phyloP scores from a whole-genome alignment of 2,329 filamentous ascomycete genomes.

The Xylaria sp. region DNA sequence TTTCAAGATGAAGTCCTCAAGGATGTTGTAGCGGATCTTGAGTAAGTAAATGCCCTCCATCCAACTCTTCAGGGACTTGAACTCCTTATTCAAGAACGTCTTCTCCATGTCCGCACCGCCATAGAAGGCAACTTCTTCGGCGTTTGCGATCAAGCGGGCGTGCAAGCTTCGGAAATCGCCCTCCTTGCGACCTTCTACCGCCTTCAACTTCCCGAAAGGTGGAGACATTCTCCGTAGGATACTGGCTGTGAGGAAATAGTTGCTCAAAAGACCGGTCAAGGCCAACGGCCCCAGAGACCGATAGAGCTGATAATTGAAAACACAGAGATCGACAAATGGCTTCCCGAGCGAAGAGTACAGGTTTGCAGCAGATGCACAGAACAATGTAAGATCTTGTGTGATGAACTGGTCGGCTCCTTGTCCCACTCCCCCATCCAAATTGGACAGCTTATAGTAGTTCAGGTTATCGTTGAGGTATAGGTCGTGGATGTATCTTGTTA shows the following conservation, averaged over 20 bases:
- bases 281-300: slow-evolving; percentile 87
- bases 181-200: slow-evolving; percentile 91
- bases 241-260: slow-evolving; percentile 93
- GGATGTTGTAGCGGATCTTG: slow-evolving; percentile 97
- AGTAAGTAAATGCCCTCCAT: slow-evolving; percentile 99
- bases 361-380: slow-evolving; percentile 89
- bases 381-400: slow-evolving; percentile 92
- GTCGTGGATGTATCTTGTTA: slow-evolving; percentile 97
- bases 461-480: slow-evolving; percentile 92
- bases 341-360: slow-evolving; percentile 98
- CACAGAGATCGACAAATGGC: slow-evolving; percentile 92
- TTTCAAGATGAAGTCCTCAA: slow-evolving; percentile 97
- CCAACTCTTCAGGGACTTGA: slow-evolving; percentile 89
- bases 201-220: slow-evolving; percentile 95
- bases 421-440: slow-evolving; percentile 89
- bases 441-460: slow-evolving; percentile 94
- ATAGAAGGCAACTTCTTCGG: slow-evolving; percentile 97
- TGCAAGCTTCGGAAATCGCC: slow-evolving; percentile 93
- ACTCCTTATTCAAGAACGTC: slow-evolving; percentile 86
- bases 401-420: slow-evolving; percentile 96
- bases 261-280: slow-evolving; percentile 81
- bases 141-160: slow-evolving; percentile 90
- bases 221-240: slow-evolving; percentile 86
- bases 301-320: slow-evolving; percentile 98
- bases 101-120: slow-evolving; percentile 95